phyloP scores from a whole-genome alignment of 148 eudicot genomes.

The Selenicereus undatus region DNA sequence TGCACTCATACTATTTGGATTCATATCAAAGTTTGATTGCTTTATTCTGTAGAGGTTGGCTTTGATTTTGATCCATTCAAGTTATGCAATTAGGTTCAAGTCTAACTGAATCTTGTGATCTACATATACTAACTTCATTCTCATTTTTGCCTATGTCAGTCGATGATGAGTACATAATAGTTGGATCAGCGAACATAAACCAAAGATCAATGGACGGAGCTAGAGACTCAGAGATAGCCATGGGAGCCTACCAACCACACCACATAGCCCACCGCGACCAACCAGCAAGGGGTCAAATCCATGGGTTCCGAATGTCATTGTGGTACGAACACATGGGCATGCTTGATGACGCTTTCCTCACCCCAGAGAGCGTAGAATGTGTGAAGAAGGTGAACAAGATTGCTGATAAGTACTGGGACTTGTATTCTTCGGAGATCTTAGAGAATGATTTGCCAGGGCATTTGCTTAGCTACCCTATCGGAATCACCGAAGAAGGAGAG shows the following conservation, averaged over 20 bases:
- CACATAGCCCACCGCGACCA: conserved; percentile 25
- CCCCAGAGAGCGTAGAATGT: conserved; percentile 39
- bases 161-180: conserved; percentile 52
- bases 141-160: conserved; percentile 26
- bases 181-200: conserved; percentile 51
- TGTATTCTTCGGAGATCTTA: conserved; percentile 30
- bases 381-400: conserved; percentile 40
- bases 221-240: conserved; percentile 54
- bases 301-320: conserved; percentile 46
- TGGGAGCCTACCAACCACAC: conserved; percentile 57
- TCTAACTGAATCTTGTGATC: background rate
- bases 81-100: too few species aligned
- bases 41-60: too few species aligned
- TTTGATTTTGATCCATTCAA: background rate
- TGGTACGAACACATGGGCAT: conserved; percentile 52
- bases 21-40: too few species aligned
- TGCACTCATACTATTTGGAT: too few species aligned
- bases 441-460: conserved; percentile 43
- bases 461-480: conserved; percentile 39
- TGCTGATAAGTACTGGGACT: conserved; percentile 38
- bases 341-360: conserved; percentile 28
- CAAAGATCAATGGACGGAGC: conserved; percentile 55
- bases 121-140: background rate
- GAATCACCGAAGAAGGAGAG: conserved; percentile 30
- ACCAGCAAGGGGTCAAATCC: conserved; percentile 39